A percentile compares a stretch with the other conserved stretches of the same genome.
Conservation (phyloP, 495 filamentous ascomycete genomes). For the Ascobolus immersus region DNA sequence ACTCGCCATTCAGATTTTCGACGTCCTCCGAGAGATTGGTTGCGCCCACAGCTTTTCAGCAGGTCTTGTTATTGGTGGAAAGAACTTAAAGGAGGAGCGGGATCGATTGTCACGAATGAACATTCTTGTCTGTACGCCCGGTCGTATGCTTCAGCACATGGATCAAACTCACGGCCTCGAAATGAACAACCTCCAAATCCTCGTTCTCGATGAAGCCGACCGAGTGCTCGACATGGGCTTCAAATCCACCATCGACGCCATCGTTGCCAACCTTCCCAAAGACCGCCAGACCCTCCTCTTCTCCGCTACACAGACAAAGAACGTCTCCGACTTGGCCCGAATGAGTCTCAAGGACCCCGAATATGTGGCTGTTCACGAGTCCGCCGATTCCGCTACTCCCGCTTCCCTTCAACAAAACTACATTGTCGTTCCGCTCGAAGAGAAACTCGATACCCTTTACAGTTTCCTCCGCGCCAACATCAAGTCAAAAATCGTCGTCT, state of each 20-base stretch:
- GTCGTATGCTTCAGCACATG: constrained; percentile 83
- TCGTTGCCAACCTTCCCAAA: constrained; percentile 73
- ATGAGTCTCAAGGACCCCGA: constrained; percentile 73
- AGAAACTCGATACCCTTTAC: constrained; percentile 79
- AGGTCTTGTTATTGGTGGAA: constrained; percentile 85
- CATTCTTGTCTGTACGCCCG: constrained; percentile 88
- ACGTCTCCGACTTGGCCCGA: constrained; percentile 72
- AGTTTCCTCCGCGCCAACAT: constrained; percentile 74
- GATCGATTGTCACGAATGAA: constrained; percentile 82
- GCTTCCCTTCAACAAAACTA: constrained; percentile 72
- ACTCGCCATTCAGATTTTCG: constrained; percentile 90
- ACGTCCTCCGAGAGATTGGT: constrained; percentile 74
- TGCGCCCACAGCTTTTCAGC: constrained; percentile 77
- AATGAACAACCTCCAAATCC: constrained; percentile 66
- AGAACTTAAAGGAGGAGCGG: constrained; percentile 65
- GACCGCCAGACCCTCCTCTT: constrained; percentile 80
- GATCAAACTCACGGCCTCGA: constrained; percentile 83
- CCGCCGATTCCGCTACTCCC: constrained; percentile 57
- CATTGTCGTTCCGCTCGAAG: constrained; percentile 50
- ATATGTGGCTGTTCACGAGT: constrained; percentile 81
- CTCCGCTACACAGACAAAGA: constrained; percentile 86
- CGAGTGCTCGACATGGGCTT: constrained; percentile 98
- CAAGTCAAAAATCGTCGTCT: constrained; percentile 79
- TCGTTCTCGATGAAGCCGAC: constrained; percentile 91
- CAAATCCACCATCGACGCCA: constrained; percentile 69